Conservation (phyloP, 169 alveolate species). For the Babesia caballi region DNA sequence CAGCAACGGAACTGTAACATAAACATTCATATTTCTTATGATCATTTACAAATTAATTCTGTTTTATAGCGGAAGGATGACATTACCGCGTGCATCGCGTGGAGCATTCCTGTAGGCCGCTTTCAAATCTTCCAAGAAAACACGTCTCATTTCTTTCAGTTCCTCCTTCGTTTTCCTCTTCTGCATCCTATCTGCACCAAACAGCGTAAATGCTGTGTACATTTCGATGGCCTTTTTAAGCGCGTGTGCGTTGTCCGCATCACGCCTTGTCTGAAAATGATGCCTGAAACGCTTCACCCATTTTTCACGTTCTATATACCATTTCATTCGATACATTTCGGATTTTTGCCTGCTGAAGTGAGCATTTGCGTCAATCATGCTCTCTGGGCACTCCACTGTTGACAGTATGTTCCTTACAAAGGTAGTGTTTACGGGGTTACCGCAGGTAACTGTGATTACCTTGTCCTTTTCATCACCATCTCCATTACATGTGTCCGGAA, state of each 20-base stretch:
- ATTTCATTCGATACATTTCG: conserved; percentile 25
- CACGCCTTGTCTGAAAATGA: conserved; percentile 15
- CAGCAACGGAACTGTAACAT: no score
- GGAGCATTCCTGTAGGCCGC: conserved; percentile 47
- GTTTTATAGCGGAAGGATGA: conserved; percentile 9
- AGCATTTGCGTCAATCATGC: conserved; percentile 8
- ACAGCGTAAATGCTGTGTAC: conserved; percentile 15
- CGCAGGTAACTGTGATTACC: conserved; percentile 28
- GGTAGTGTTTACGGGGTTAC: conserved; percentile 29
- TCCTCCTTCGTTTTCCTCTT: background rate
- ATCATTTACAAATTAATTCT: no score
- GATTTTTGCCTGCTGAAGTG: background rate
- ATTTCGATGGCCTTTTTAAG: conserved; percentile 53
- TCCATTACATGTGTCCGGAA: background rate
- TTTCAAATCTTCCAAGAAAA: conserved; percentile 5
- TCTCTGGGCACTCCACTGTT: conserved; percentile 36
- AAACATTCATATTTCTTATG: no score
- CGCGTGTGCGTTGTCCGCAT: conserved; percentile 42
- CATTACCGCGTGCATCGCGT: conserved; percentile 5
- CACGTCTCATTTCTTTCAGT: conserved; percentile 13
- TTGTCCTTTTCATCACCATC: background rate
- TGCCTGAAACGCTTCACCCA: conserved; percentile 41
- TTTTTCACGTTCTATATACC: conserved; percentile 44
- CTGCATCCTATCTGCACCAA: background rate
- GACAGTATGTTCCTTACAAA: conserved; percentile 26